Base-by-base conservation (phyloP, 768 basidiomycete species). In the Pulveroboletus sp. region DNA sequence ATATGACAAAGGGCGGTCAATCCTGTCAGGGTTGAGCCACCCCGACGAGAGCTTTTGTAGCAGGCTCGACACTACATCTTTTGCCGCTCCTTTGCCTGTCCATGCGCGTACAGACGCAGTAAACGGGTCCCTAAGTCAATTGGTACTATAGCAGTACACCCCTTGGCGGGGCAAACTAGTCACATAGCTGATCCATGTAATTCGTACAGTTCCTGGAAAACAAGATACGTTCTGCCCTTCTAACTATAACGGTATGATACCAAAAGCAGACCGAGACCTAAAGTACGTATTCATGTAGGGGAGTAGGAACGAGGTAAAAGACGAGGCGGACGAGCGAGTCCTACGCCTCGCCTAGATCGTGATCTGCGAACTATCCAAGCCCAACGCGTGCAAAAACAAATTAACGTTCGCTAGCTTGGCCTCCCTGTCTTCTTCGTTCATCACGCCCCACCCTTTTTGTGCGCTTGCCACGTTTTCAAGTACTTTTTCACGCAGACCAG, bases 391-490 rank as follows among this genome's bases (percentile, higher is more conserved):
- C 65, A 92, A 71, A 67, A 92, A 90, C 53, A 95, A 74, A 72
- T 99, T 93, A 60, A 97, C 92, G 69, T 98, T 98, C 46, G 83
- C 83, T 57, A 96, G 73, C 71, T 89, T 92, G 58, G 84, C 80
- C 50, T 77, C 73, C 55, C 84, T 76, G 53, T 88, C 84, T 47
- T 86, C 84, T 68, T 90, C 85, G 56, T 84, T 79, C 43, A 75
- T 68, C 41, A 79, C 75, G 0, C 63, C 63, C 81, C 83, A 84
- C 43, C 86, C 82, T 62, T 89, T 86, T 63, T 84, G 83, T 28
- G 84, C 87, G 46, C 80, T 83, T 57, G 84, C 69, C 30, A 97
- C 89, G 58, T 89, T 93, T 63, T 94, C 92, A 40, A 98, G 76
- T 36, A 98, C 87, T 73, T 96, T 94, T 65, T 97, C 95, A 50